These are phyloP conservation scores for Wickerhamiella dianesei DNA, from an alignment of 805 yeast genomes.

Conservation along the genomic window DNA sequence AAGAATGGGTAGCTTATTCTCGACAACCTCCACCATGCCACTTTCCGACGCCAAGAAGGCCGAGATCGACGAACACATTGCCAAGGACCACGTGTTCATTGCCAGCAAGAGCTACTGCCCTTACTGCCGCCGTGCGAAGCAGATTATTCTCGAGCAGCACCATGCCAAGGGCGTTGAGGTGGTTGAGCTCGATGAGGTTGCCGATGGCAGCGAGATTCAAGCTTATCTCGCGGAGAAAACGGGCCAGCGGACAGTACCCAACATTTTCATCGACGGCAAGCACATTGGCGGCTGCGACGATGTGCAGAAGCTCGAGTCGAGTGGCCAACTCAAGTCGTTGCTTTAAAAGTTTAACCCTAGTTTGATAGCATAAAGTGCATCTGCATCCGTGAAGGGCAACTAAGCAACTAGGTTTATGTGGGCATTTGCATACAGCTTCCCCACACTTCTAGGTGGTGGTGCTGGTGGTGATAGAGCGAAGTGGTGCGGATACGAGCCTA, in stretches of 20 bases:
- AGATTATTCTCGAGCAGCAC: slow-evolving; percentile 32
- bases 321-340: slow-evolving; percentile 41
- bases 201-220: slow-evolving; percentile 74
- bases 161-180: slow-evolving; percentile 26
- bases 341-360: slow-evolving; percentile 14
- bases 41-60: slow-evolving; percentile 13
- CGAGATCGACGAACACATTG: slow-evolving; percentile 49
- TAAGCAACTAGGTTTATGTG: too few relatives aligned
- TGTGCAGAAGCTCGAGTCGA: slow-evolving; percentile 53
- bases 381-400: too few relatives aligned
- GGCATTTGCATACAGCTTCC: too few relatives aligned
- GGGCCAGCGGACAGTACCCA: slow-evolving; percentile 91
- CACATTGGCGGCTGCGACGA: slow-evolving; percentile 95
- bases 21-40: slow-evolving; percentile 14
- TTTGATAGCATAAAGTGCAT: too few relatives aligned
- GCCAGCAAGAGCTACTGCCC: slow-evolving; percentile 78
- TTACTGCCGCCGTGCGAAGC: slow-evolving; percentile 36
- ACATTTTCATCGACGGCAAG: slow-evolving; percentile 75
- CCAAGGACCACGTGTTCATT: slow-evolving; percentile 53
- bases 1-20: slow-evolving; percentile 6
- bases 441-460: too few relatives aligned
- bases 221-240: slow-evolving; percentile 61
- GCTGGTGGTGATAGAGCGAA: too few relatives aligned
- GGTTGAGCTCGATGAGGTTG: slow-evolving; percentile 24
- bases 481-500: too few relatives aligned